These are phyloP conservation scores for Magnusiomyces magnusii DNA, from an alignment of 1,139 yeast species.

Conservation along the genomic window DNA sequence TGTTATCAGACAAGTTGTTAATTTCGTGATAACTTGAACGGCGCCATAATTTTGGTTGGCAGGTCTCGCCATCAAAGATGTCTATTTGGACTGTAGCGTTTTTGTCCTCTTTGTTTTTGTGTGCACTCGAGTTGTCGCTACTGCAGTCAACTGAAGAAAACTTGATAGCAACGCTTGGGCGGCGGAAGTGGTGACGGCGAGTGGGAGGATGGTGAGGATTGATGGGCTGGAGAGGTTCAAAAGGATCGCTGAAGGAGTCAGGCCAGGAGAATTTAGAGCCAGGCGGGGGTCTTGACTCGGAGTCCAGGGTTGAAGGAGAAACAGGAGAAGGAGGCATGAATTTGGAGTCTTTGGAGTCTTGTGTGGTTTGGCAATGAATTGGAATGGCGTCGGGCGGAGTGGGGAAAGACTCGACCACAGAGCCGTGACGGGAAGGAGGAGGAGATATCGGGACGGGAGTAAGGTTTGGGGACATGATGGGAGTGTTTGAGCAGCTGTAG, in stretches of 20 bases:
- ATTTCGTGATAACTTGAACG: not conserved
- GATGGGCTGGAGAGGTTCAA: not conserved
- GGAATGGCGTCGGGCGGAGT: not conserved
- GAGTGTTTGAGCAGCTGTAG: not conserved
- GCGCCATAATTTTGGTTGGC: not conserved
- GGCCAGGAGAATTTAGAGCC: too few relatives aligned
- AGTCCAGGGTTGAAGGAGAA: not conserved
- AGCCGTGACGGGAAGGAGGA: not conserved
- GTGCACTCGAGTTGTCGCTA: constrained; percentile 7
- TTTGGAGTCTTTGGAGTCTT: not conserved
- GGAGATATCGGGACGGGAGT: not conserved
- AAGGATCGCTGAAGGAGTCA: not conserved
- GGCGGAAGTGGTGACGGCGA: constrained; percentile 24
- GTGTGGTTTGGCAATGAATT: not conserved
- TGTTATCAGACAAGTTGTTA: not conserved
- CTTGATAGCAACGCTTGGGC: constrained; percentile 27
- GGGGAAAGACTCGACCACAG: not conserved
- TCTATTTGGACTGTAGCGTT: not conserved
- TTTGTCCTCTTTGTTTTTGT: constrained; percentile 13
- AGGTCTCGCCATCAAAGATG: not conserved
- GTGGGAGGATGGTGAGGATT: constrained; percentile 15
- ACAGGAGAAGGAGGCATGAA: not conserved
- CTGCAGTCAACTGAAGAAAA: constrained; percentile 20
- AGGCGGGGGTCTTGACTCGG: not conserved
- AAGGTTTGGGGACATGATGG: not conserved